Conservation (phyloP, 2,329 filamentous ascomycete genomes). For the Westerdykella ornata region DNA sequence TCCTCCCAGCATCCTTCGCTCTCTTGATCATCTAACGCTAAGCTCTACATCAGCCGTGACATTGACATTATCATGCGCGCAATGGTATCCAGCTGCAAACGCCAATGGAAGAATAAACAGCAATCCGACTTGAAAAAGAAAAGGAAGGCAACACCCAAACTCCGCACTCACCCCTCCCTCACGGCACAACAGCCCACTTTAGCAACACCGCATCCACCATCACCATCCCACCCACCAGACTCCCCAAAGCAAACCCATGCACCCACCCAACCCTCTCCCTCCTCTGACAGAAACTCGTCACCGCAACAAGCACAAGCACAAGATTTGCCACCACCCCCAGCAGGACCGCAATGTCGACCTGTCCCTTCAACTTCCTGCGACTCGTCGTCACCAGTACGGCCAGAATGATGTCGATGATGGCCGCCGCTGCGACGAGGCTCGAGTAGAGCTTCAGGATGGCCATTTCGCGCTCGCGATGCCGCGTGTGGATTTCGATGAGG, state of each 20-base stretch:
- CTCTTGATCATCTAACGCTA: too few relatives aligned
- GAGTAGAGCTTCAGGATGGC: slow-evolving; percentile 38
- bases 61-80: too few relatives aligned
- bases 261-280: slow-evolving; percentile 26
- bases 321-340: slow-evolving; percentile 63
- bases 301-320: slow-evolving; percentile 29
- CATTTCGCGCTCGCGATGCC: slow-evolving; percentile 30
- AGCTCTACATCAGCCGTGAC: too few relatives aligned
- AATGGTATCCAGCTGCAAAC: too few relatives aligned
- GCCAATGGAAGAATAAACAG: too few relatives aligned
- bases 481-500: slow-evolving; percentile 23
- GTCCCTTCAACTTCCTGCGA: slow-evolving; percentile 58
- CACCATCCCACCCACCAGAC: slow-evolving; percentile 20
- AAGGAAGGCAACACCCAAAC: not conserved
- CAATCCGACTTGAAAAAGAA: too few relatives aligned
- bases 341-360: slow-evolving; percentile 67
- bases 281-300: slow-evolving; percentile 29
- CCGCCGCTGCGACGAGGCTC: slow-evolving; percentile 52
- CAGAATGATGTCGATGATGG: slow-evolving; percentile 59
- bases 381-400: slow-evolving; percentile 62
- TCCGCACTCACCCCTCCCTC: slow-evolving; percentile 9
- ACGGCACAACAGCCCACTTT: slow-evolving; percentile 14
- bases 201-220: slow-evolving; percentile 26
- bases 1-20: too few relatives aligned
- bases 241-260: slow-evolving; percentile 25